phyloP scores from a whole-genome alignment of 768 basidiomycete species.

The Grammothele lineata region DNA sequence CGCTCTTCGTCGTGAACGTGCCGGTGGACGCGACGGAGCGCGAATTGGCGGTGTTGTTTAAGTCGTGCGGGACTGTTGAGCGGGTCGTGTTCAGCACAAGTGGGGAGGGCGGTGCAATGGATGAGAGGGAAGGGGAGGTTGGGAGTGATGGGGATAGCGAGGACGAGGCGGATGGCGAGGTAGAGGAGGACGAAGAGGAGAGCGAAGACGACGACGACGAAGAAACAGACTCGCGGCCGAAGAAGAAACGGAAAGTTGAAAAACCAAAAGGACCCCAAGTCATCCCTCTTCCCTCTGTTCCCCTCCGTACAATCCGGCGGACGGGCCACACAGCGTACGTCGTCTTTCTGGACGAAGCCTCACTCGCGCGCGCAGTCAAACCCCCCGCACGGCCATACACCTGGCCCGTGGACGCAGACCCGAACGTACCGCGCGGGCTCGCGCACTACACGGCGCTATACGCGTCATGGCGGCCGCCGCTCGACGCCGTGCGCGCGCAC shows the following conservation, averaged over 20 bases:
- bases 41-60: conserved; percentile 76
- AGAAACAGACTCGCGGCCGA: conserved; percentile 21
- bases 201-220: conserved; percentile 35
- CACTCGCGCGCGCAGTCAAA: conserved; percentile 62
- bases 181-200: conserved; percentile 31
- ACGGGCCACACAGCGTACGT: conserved; percentile 72
- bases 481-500: conserved; percentile 69
- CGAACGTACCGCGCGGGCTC: conserved; percentile 56
- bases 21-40: conserved; percentile 86
- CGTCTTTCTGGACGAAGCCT: conserved; percentile 65
- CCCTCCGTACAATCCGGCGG: conserved; percentile 52
- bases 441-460: conserved; percentile 67
- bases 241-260: conserved; percentile 30
- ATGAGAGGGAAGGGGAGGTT: conserved; percentile 17
- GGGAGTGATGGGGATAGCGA: conserved; percentile 33
- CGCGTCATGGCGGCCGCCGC: conserved; percentile 65
- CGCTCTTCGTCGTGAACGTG: conserved; percentile 84
- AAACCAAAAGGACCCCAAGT: conserved; percentile 42
- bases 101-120: conserved; percentile 36
- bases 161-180: conserved; percentile 29
- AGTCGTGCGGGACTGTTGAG: conserved; percentile 73
- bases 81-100: conserved; percentile 48
- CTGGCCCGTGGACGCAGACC: conserved; percentile 57
- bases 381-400: conserved; percentile 47
- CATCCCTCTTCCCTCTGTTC: conserved; percentile 50